These are phyloP conservation scores for Colletotrichum chrysophilum DNA, from an alignment of 2,329 filamentous ascomycete species.

Conservation along the genomic window DNA sequence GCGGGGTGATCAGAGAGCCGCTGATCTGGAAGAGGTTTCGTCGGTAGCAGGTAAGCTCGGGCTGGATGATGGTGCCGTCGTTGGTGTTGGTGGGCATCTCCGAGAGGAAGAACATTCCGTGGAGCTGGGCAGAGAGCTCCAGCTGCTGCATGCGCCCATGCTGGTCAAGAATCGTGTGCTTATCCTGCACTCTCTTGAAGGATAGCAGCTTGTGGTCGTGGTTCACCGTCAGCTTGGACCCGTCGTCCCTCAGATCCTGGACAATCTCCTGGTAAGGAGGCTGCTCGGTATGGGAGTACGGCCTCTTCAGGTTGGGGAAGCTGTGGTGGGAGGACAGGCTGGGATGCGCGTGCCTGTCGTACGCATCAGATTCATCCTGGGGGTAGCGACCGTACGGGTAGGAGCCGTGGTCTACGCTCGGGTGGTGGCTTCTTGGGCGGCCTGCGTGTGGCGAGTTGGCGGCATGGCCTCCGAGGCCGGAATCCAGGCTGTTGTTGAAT, in stretches of 20 bases:
- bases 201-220: constrained; percentile 67
- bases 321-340: constrained; percentile 55
- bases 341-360: constrained; percentile 57
- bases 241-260: constrained; percentile 64
- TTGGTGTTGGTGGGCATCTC: constrained; percentile 72
- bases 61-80: constrained; percentile 67
- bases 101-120: constrained; percentile 89
- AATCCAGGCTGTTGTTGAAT: constrained; percentile 56
- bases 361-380: constrained; percentile 59
- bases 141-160: constrained; percentile 65
- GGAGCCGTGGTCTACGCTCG: constrained; percentile 52
- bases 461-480: constrained; percentile 50
- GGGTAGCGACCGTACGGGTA: constrained; percentile 61
- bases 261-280: constrained; percentile 65
- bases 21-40: constrained; percentile 96
- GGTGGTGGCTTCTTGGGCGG: constrained; percentile 56
- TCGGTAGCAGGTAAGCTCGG: constrained; percentile 93
- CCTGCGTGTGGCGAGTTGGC: constrained; percentile 52
- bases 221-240: constrained; percentile 60
- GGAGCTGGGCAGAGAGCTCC: constrained; percentile 75
- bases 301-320: constrained; percentile 61
- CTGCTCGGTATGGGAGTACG: constrained; percentile 61
- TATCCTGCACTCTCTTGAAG: constrained; percentile 63
- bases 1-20: constrained; percentile 81
- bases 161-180: constrained; percentile 64